phyloP scores from a whole-genome alignment of 495 filamentous ascomycete genomes.

The Evernia prunastri region DNA sequence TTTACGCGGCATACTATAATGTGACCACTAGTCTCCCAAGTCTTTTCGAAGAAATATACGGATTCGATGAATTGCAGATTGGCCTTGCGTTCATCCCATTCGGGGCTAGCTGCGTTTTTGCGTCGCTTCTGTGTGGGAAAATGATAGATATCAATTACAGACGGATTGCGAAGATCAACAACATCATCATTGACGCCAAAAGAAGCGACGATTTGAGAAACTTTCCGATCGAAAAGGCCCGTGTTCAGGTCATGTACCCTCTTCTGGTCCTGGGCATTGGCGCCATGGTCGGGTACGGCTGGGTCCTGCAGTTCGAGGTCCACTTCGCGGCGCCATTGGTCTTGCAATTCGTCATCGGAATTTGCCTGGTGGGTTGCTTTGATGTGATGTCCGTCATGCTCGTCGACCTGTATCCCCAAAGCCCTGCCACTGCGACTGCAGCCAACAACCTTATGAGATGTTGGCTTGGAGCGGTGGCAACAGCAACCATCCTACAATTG shows the following conservation, averaged over 20 bases:
- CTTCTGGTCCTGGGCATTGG: conserved; percentile 3
- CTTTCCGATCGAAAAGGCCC: conserved; percentile 43
- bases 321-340: conserved; percentile 36
- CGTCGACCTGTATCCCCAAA: conserved; percentile 39
- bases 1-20: conserved; percentile 41
- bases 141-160: conserved; percentile 38
- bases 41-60: conserved; percentile 43
- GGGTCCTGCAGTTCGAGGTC: conserved; percentile 36
- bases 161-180: conserved; percentile 17
- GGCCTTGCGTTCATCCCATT: background rate
- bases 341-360: conserved; percentile 37
- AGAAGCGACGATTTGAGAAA: conserved; percentile 32
- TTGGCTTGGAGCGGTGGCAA: conserved; percentile 38
- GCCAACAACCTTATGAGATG: conserved; percentile 45
- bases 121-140: background rate
- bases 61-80: conserved; percentile 41
- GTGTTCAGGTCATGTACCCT: conserved; percentile 31
- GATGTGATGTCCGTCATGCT: conserved; percentile 35
- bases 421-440: conserved; percentile 40
- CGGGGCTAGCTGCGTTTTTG: background rate
- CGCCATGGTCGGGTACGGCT: conserved; percentile 38
- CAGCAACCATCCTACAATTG: conserved; percentile 36
- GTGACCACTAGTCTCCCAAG: conserved; percentile 37
- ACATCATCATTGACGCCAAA: conserved; percentile 20
- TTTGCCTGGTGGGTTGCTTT: conserved; percentile 26